A percentile compares a stretch with the other conserved stretches of the same genome.
Conservation (phyloP, 108 stramenopile genomes). For the Seminavis robusta region DNA sequence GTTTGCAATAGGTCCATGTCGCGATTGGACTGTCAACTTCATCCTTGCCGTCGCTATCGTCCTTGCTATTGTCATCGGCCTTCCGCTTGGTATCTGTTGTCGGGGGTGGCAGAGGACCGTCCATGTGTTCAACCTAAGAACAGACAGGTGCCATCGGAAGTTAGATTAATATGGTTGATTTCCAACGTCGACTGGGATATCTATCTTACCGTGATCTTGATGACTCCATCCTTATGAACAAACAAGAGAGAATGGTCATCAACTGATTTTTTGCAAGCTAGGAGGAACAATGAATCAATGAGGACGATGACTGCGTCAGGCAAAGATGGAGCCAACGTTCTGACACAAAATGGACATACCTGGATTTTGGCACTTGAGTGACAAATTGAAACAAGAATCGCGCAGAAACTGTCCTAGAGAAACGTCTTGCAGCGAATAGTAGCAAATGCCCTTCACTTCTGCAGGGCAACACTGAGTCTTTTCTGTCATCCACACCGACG, state of each 20-base stretch:
- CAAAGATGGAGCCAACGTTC: no score
- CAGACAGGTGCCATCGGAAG: background rate
- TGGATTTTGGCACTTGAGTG: constrained; percentile 87
- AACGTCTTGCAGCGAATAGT: constrained; percentile 90
- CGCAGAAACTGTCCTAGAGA: constrained; percentile 91
- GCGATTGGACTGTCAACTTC: constrained; percentile 67
- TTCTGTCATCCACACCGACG: constrained; percentile 93
- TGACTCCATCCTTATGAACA: constrained; percentile 88
- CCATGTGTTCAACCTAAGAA: constrained; percentile 64
- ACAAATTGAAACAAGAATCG: constrained; percentile 93
- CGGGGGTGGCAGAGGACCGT: constrained; percentile 60
- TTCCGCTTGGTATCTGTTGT: constrained; percentile 16
- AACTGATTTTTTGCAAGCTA: constrained; percentile 90
- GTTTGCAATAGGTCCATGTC: constrained; percentile 91
- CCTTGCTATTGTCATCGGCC: constrained; percentile 2
- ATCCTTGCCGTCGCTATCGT: constrained; percentile 39
- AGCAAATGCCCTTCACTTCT: constrained; percentile 95
- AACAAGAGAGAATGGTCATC: constrained; percentile 90
- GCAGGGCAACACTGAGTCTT: constrained; percentile 92
- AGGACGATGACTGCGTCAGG: no score
- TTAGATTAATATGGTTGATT: background rate
- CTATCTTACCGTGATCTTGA: constrained; percentile 78
- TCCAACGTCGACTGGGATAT: background rate
- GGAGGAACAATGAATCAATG: no score
- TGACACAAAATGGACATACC: no score